These are phyloP conservation scores for Drosera spatulata DNA, from an alignment of 179 eudicot species.

Conservation along the genomic window DNA sequence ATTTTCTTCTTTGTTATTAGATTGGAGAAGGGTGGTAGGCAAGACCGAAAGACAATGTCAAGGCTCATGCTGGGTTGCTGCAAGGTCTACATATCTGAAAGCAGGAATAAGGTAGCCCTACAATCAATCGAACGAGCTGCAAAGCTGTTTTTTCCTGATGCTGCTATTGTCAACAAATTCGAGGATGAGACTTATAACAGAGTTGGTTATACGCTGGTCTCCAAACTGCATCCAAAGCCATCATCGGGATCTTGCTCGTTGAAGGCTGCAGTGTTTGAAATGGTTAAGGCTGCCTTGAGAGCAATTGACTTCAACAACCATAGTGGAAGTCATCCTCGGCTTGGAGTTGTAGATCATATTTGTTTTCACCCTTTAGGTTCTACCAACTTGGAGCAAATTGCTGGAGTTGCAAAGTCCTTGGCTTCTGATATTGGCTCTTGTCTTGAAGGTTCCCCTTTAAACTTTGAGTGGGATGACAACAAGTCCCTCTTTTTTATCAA, in stretches of 20 bases:
- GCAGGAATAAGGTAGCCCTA: constrained; percentile 62
- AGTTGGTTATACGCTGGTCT: constrained; percentile 85
- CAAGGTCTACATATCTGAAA: constrained; percentile 87
- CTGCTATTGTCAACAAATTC: constrained; percentile 56
- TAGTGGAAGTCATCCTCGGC: constrained; percentile 74
- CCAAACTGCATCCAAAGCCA: constrained; percentile 25
- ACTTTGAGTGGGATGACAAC: too few species aligned
- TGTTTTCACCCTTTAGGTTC: constrained; percentile 51
- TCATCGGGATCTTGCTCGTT: constrained; percentile 22
- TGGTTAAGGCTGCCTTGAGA: constrained; percentile 66
- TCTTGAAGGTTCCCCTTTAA: too few species aligned
- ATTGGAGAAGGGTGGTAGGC: constrained; percentile 8
- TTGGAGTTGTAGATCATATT: constrained; percentile 78
- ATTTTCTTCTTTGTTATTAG: neutral
- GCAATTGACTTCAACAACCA: constrained; percentile 52
- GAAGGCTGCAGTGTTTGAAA: constrained; percentile 44
- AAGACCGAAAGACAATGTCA: constrained; percentile 45
- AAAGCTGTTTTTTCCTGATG: constrained; percentile 35
- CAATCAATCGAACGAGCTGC: constrained; percentile 70
- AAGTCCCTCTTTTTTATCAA: too few species aligned
- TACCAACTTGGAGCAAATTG: constrained; percentile 32
- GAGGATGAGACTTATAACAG: constrained; percentile 78
- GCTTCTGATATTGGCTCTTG: too few species aligned
- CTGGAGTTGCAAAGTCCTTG: constrained; percentile 7
- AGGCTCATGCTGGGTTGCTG: constrained; percentile 66